Conservation (phyloP, 2,329 filamentous ascomycete genomes). For the Fonsecaea multimorphosa region DNA sequence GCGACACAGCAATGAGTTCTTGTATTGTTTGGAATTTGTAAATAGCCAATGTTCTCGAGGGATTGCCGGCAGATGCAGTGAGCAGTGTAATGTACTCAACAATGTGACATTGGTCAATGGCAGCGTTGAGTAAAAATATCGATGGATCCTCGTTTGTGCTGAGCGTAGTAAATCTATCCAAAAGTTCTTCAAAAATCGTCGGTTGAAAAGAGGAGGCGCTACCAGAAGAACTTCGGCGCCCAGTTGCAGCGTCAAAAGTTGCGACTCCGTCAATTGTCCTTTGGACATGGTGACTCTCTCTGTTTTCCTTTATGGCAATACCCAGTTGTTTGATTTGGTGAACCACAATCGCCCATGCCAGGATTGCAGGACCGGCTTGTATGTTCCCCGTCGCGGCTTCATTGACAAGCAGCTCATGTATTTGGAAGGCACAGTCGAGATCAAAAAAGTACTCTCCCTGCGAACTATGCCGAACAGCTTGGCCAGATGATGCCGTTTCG, state of each 20-base stretch:
- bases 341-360: conserved; percentile 81
- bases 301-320: conserved; percentile 64
- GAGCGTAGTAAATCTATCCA: conserved; percentile 52
- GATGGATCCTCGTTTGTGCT: conserved; percentile 55
- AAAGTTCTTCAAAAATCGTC: conserved; percentile 55
- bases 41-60: conserved; percentile 16
- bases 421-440: conserved; percentile 70
- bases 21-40: conserved; percentile 56
- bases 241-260: conserved; percentile 39
- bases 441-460: conserved; percentile 60
- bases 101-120: conserved; percentile 54
- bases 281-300: conserved; percentile 52
- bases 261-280: conserved; percentile 50
- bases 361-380: conserved; percentile 73
- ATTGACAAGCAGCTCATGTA: conserved; percentile 73
- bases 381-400: conserved; percentile 63
- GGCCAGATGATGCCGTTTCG: conserved; percentile 20
- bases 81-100: conserved; percentile 54
- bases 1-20: conserved; percentile 71
- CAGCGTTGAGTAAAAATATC: conserved; percentile 53
- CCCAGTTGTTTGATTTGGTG: conserved; percentile 71
- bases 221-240: conserved; percentile 40
- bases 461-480: conserved; percentile 18
- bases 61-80: background rate
- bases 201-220: conserved; percentile 44